A percentile compares a stretch with the other conserved stretches of the same genome.
Evolutionary conservation across 2,329 filamentous ascomycete species (phyloP).

Genomic region (Xylariaceae sp.): DNA sequence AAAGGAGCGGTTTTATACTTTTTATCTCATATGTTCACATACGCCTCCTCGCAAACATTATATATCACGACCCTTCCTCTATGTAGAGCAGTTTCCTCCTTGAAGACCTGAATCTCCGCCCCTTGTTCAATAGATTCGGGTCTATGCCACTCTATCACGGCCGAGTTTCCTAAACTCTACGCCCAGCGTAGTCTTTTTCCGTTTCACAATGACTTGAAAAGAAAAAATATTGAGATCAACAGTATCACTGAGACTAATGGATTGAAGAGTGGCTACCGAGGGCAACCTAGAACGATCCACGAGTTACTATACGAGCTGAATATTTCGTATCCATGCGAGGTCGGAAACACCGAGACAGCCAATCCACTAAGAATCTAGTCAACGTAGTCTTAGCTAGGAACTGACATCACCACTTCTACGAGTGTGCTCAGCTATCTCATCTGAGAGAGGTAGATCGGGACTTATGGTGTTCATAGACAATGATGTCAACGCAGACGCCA

Average conservation of each 20-base stretch:
- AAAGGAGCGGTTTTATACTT: conserved; percentile 9
- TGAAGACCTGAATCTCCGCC: not conserved
- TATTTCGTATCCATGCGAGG: not conserved
- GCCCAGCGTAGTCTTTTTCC: not conserved
- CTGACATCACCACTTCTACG: no score
- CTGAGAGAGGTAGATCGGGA: no score
- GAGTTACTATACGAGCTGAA: not conserved
- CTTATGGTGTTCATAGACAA: no score
- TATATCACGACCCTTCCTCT: not conserved
- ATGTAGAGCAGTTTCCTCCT: not conserved
- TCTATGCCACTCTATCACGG: not conserved
- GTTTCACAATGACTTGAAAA: not conserved
- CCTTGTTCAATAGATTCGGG: not conserved
- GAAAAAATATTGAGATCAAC: not conserved
- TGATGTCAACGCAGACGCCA: no score
- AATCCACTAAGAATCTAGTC: no score
- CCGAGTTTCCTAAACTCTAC: not conserved
- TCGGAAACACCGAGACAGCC: not conserved
- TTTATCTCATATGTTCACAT: not conserved
- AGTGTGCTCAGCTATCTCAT: no score
- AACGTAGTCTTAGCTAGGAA: no score
- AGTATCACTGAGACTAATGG: not conserved
- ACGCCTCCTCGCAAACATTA: not conserved
- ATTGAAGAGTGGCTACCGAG: not conserved
- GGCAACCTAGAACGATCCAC: not conserved